phyloP scores from a whole-genome alignment of 345 rosid genomes.

The Noccaea bulbosa region DNA sequence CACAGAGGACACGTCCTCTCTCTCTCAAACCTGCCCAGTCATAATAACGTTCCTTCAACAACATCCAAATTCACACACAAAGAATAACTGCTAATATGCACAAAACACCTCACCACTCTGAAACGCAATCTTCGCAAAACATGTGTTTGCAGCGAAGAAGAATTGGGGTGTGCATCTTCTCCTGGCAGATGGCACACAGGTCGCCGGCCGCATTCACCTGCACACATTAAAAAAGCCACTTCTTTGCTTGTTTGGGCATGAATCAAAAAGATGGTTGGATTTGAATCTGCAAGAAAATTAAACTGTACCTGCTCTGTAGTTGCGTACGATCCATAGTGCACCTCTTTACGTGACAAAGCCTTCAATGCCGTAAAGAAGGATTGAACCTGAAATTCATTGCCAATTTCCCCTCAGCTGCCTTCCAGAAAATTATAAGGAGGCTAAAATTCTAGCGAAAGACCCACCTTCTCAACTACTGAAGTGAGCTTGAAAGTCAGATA shows the following conservation, averaged over 20 bases:
- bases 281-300: constrained; percentile 10
- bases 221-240: constrained; percentile 40
- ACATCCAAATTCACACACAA: constrained; percentile 20
- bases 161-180: constrained; percentile 96
- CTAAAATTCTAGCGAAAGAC: constrained; percentile 8
- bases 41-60: constrained; percentile 28
- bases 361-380: constrained; percentile 82
- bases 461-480: constrained; percentile 77
- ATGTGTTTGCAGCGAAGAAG: constrained; percentile 95
- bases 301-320: constrained; percentile 88
- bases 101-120: constrained; percentile 76
- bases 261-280: constrained; percentile 21
- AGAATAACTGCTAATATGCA: constrained; percentile 17
- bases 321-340: constrained; percentile 97
- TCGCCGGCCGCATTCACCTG: constrained; percentile 97
- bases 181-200: constrained; percentile 97
- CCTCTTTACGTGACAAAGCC: constrained; percentile 91
- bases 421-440: not conserved
- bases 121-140: constrained; percentile 97
- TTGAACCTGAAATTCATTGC: constrained; percentile 68
- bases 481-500: constrained; percentile 89
- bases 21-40: constrained; percentile 87
- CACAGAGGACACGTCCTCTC: constrained; percentile 98
- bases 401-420: constrained; percentile 17
- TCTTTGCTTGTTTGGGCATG: constrained; percentile 25